Percentiles rank a stretch among this genome's conserved stretches.
phyloP scores from a whole-genome alignment of 2,329 filamentous ascomycete genomes.

The Diaporthe eres region DNA sequence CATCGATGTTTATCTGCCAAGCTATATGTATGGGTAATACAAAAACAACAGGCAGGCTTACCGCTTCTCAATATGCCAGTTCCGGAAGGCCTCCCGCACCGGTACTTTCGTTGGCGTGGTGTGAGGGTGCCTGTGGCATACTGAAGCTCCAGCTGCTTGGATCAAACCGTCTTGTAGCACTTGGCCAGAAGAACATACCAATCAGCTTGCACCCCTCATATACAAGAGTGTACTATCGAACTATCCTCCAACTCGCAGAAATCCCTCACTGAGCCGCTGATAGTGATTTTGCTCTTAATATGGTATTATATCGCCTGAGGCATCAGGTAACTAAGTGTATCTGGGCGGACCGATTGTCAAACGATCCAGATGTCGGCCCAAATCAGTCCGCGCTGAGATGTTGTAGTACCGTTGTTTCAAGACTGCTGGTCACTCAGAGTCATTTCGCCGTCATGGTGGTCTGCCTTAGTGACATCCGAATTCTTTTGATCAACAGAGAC shows the following conservation, averaged over 20 bases:
- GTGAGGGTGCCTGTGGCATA: not conserved
- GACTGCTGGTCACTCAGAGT: not conserved
- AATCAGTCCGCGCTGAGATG: too few relatives aligned
- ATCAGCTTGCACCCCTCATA: not conserved
- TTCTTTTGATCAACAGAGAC: not conserved
- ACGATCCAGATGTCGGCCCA: not conserved
- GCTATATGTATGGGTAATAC: not conserved
- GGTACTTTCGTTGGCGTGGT: not conserved
- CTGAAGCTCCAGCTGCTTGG: constrained; percentile 10
- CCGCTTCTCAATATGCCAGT: not conserved
- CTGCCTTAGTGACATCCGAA: not conserved
- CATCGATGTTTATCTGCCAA: not conserved
- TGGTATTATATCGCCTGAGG: not conserved
- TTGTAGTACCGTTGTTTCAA: not conserved
- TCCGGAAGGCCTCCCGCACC: not conserved
- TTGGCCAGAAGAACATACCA: not conserved
- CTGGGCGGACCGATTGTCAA: too few relatives aligned
- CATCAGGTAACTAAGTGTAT: not conserved
- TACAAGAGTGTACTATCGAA: not conserved
- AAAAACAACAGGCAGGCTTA: not conserved
- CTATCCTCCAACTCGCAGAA: not conserved
- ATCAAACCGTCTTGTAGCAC: not conserved
- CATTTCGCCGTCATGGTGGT: not conserved
- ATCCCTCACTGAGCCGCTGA: too few relatives aligned
- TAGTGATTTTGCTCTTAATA: too few relatives aligned